Base-by-base conservation (phyloP, 2,329 filamentous ascomycete species). In the Apiospora rasikravindrae region DNA sequence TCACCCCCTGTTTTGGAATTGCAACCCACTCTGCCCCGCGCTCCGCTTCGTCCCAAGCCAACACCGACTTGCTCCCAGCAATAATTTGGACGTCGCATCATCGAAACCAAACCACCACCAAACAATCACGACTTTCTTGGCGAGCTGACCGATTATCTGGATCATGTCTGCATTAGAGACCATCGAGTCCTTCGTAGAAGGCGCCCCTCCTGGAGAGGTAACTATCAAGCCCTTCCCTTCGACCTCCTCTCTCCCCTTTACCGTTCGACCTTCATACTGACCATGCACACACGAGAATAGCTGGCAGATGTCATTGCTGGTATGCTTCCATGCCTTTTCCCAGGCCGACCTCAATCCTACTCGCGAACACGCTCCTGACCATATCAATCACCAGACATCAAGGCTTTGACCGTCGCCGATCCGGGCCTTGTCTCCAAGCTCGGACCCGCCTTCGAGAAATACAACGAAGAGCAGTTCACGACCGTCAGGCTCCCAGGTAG, bases 171-270 rank as follows among this genome's bases (percentile, higher is more conserved):
- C 85, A 71, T 77, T 90, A 75, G 87, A 89, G 73, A 90, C 91
- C 71, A 87, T 94, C 76, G 93, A 95, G 77, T 92, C 95, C 69
- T 99, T 98, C 83, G 92, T 99, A 76, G 92, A 97, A 86, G 94
- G 94, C 80, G 95, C 96, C 78, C 96, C 96, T 67, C 96, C 96
- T 29, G 96, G 96, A 87, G 96, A 99, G 93, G 96, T 98, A 90
- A 78, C 85, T 68, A 73, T 40, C 69, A 73, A 71, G 82, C 75
- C 75, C 75, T 74, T 74, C 71, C 71, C 57, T 67, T 66, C 57
- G 68, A 69, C 67, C 69, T n/a, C n/a, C n/a, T n/a, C 70, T 67
- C 72, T 61, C 44, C 24, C 53, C 19, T 51, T 44, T 33, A 51
- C 24, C 14, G 53, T 33, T 19, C 13, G 70, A 40, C 19, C 13